phyloP scores from a whole-genome alignment of 257 asterid species.

The Linderniella brevidens region DNA sequence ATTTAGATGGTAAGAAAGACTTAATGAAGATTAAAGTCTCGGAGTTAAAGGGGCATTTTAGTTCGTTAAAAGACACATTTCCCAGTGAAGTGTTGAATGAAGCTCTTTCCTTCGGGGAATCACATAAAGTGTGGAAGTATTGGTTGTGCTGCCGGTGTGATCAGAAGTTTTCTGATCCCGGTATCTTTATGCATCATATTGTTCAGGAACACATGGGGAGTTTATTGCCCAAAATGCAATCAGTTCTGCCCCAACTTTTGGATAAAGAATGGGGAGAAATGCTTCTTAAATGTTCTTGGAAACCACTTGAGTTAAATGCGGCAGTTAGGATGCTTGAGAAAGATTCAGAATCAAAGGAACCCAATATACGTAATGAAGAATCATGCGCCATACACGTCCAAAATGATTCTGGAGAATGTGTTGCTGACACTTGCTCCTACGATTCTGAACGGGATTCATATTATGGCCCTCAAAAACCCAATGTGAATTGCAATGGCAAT shows the following conservation, averaged over 20 bases:
- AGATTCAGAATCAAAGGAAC: conserved; percentile 27
- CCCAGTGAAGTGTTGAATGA: conserved; percentile 39
- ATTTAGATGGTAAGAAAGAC: conserved; percentile 31
- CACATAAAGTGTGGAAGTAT: conserved; percentile 42
- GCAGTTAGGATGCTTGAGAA: conserved; percentile 34
- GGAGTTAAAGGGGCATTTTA: conserved; percentile 48
- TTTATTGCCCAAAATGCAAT: conserved; percentile 58
- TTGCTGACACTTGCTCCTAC: conserved; percentile 42
- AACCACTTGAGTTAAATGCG: conserved; percentile 55
- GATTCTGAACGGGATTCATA: conserved; percentile 53
- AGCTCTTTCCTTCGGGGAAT: conserved; percentile 45
- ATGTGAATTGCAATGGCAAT: conserved; percentile 22
- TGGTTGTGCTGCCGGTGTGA: conserved; percentile 60
- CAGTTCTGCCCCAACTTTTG: conserved; percentile 54
- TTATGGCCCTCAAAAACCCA: conserved; percentile 28
- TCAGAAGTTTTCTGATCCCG: conserved; percentile 36
- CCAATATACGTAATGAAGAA: conserved; percentile 28
- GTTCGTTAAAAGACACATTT: conserved; percentile 29
- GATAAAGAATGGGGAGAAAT: conserved; percentile 78
- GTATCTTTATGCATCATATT: conserved; percentile 37
- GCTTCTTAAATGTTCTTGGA: conserved; percentile 78
- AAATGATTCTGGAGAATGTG: conserved; percentile 52
- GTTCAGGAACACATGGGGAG: conserved; percentile 46
- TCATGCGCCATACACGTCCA: conserved; percentile 18
- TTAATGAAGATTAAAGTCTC: conserved; percentile 26